Conservation (phyloP, 495 filamentous ascomycete species). For the Penicillium goetzii region DNA sequence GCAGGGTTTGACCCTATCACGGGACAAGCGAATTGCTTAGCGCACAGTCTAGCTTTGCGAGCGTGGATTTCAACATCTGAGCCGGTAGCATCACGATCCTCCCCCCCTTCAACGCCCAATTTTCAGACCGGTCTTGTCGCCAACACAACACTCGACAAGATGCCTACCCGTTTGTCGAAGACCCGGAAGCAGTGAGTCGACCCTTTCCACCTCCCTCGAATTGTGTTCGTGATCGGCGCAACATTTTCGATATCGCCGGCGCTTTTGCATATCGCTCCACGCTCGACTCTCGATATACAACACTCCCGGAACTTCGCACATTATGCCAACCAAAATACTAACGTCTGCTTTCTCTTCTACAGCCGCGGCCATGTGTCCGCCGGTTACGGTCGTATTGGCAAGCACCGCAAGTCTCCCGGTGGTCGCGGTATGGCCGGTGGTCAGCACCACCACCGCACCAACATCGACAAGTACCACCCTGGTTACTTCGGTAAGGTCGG, state of each 20-base stretch:
- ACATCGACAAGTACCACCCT: slow-evolving; percentile 92
- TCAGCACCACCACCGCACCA: slow-evolving; percentile 90
- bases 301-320: slow-evolving; percentile 3
- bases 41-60: slow-evolving; percentile 47
- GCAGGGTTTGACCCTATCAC: slow-evolving; percentile 41
- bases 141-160: slow-evolving; percentile 55
- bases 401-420: slow-evolving; percentile 93
- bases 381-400: slow-evolving; percentile 89
- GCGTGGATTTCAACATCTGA: slow-evolving; percentile 51
- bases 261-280: slow-evolving; percentile 12
- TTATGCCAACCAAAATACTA: slow-evolving; percentile 20
- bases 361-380: slow-evolving; percentile 94
- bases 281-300: background rate
- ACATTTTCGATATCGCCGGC: slow-evolving; percentile 28
- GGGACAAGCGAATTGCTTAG: slow-evolving; percentile 49
- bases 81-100: slow-evolving; percentile 42
- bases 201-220: slow-evolving; percentile 25
- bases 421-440: slow-evolving; percentile 96
- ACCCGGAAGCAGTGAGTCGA: slow-evolving; percentile 80
- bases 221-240: slow-evolving; percentile 28
- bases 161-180: slow-evolving; percentile 83
- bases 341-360: slow-evolving; percentile 27
- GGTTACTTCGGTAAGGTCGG: slow-evolving; percentile 99
- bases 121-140: slow-evolving; percentile 51
- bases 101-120: slow-evolving; percentile 50